Evolutionary conservation across 805 yeast genomes (phyloP), one percentile per base, ranked within the genome.

Genomic region (Saturnispora dispora): DNA sequence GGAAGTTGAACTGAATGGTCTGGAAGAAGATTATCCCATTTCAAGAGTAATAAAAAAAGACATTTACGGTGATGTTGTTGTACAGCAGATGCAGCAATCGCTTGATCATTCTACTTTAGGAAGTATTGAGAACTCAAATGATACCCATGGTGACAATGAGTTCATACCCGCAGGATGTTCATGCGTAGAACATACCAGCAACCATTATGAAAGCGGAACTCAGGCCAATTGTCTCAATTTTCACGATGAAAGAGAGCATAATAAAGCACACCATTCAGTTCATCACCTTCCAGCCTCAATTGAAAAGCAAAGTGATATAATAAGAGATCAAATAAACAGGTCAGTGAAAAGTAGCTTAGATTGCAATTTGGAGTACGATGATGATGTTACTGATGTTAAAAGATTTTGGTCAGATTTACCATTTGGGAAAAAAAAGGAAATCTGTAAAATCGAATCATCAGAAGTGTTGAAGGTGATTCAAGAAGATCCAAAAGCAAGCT

Each of bases 11-110:
- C 58, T 81, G 25, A 75, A 74, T 59, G 72, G 81, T 58, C 79
- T 82, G 13, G 71, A 74, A 39, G 74, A 77, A 35, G 88, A 82
- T 15, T 85, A 85, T 60, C 93, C 93, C 2, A 74, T 77, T 13
- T 82, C 89, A 8, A 66, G 93, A 52, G 81, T 85, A 4, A 80
- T 85, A 45, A 83, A 79, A 57, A 81, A 82, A 57, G 85, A 78
- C 4, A 56, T 64, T 5, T 83, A 85, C 62, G 95, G 95, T 7
- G 87, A 84, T 57, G 85, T 86, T 5, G 77, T 85, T 46, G 88
- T 87, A 23, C 84, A 85, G 58, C 74, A 78, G 48, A 61, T 79
- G 47, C 60, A 58, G 23, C 58, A 56, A 51, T 55, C 35, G 2
- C 33, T 20, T 42, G 11, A 9, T n/a, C 22, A 7, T 18, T 9